These are phyloP conservation scores for Magnaporthiopsis poae DNA, from an alignment of 2,329 filamentous ascomycete species.

Conservation along the genomic window DNA sequence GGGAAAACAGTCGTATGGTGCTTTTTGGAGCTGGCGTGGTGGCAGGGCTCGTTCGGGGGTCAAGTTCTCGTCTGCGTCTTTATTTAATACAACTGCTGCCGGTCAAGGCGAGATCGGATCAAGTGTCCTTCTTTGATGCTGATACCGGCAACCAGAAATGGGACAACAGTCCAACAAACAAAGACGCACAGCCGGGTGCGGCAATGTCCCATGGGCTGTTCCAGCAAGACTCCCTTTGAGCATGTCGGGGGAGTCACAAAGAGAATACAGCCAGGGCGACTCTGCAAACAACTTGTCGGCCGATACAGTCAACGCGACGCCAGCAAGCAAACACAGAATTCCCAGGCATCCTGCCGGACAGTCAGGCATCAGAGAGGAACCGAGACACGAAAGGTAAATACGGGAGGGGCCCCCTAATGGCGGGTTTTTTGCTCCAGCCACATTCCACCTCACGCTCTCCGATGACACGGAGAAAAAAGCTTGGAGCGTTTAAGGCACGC, in stretches of 20 bases:
- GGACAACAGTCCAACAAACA: not conserved
- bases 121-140: not conserved
- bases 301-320: not conserved
- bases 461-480: too few species aligned
- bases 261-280: not conserved
- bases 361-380: too few species aligned
- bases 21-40: not conserved
- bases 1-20: not conserved
- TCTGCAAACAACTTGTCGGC: not conserved
- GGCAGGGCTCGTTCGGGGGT: too few species aligned
- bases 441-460: too few species aligned
- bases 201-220: not conserved
- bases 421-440: too few species aligned
- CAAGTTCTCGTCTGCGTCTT: not conserved
- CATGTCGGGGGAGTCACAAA: not conserved
- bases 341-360: not conserved
- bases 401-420: too few species aligned
- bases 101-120: not conserved
- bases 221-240: not conserved
- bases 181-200: not conserved
- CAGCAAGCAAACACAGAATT: not conserved
- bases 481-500: too few species aligned
- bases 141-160: not conserved
- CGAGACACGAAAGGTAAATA: too few species aligned
- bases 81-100: not conserved